Evolutionary conservation across 129 eudicot species (phyloP).

Genomic region (Flaveria brownii): DNA sequence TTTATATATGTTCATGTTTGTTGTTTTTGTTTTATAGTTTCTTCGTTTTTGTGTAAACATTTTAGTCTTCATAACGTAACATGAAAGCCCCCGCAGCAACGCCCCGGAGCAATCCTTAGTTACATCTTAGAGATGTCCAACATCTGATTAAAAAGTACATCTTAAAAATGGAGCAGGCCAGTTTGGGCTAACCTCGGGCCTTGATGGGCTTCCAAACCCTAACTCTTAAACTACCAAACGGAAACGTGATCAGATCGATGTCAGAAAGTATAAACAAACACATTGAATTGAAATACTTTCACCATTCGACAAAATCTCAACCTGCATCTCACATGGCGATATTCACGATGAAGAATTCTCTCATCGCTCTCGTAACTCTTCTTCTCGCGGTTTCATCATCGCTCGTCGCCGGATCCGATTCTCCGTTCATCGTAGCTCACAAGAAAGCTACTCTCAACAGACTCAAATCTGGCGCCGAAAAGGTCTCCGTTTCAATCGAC

Average conservation of each 20-base stretch:
- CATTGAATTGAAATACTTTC: neutral
- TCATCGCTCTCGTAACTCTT: slow-evolving; percentile 34
- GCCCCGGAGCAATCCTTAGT: no score
- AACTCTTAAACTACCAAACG: neutral
- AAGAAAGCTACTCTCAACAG: slow-evolving; percentile 77
- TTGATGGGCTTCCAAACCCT: no score
- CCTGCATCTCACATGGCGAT: slow-evolving; percentile 31
- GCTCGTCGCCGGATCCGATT: slow-evolving; percentile 47
- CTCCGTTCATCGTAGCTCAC: slow-evolving; percentile 87
- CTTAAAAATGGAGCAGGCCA: no score
- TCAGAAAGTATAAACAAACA: slow-evolving; percentile 1
- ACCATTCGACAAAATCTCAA: slow-evolving; percentile 17
- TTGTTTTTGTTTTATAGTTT: no score
- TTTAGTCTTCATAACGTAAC: no score
- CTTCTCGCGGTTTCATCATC: slow-evolving; percentile 36
- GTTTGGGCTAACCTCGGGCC: no score
- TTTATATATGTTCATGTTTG: no score
- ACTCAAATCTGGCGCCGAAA: slow-evolving; percentile 79
- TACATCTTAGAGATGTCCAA: no score
- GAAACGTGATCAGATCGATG: neutral
- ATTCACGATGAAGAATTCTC: slow-evolving; percentile 25
- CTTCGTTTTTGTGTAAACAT: no score
- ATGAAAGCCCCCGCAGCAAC: no score
- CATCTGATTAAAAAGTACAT: no score
- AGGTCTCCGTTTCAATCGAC: slow-evolving; percentile 70